These are phyloP conservation scores for Aristolochia contorta DNA, from an alignment of 164 flowering plant genomes.

Conservation along the genomic window DNA sequence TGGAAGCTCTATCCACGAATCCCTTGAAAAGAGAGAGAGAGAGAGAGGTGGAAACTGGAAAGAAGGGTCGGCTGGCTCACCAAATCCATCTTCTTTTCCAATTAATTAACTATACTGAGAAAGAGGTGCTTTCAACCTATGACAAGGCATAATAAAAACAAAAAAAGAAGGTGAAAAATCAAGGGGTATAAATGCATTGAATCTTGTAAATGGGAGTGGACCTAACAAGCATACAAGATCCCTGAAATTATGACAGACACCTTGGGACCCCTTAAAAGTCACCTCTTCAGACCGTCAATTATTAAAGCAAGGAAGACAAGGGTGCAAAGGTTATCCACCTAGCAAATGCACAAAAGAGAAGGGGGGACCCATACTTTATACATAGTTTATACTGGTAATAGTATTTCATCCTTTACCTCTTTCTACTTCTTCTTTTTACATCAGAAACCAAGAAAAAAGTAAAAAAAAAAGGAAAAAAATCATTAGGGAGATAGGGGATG, in stretches of 20 bases:
- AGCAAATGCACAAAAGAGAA: constrained; percentile 12
- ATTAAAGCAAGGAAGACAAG: constrained; percentile 3
- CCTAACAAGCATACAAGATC: constrained; percentile 14
- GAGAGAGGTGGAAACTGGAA: neutral
- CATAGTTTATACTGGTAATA: neutral
- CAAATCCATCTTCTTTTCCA: constrained; percentile 9
- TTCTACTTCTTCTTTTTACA: neutral
- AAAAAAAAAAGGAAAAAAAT: neutral
- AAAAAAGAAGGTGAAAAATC: neutral
- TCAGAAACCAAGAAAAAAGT: neutral
- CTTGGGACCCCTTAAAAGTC: constrained; percentile 9
- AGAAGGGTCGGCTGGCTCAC: constrained; percentile 8
- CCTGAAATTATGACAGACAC: constrained; percentile 13
- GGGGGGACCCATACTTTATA: constrained; percentile 7
- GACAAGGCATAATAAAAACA: neutral
- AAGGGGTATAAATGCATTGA: constrained; percentile 22
- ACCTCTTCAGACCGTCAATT: constrained; percentile 11
- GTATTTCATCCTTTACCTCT: neutral
- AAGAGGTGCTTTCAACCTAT: constrained; percentile 5
- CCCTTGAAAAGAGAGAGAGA: neutral
- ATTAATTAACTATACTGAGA: constrained; percentile 1
- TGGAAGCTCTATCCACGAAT: neutral
- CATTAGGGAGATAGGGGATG: constrained; percentile 5
- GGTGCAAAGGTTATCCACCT: constrained; percentile 7
- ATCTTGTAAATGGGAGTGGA: constrained; percentile 19